These are phyloP conservation scores for Dictyostelium citrinum DNA, from an alignment of 78 protist genomes.

Conservation along the genomic window DNA sequence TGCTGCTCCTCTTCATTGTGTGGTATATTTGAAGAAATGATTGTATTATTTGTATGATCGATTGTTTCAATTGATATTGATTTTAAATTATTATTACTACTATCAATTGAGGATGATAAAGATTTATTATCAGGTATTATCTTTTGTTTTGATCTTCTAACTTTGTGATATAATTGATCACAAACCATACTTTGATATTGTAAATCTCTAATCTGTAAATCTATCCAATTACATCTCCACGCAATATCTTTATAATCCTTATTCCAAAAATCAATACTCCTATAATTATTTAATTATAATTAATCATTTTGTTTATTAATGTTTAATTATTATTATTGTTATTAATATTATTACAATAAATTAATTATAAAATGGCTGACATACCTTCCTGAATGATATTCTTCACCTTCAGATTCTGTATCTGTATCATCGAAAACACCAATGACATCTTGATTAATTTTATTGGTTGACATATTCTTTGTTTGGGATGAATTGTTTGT, in stretches of 20 bases:
- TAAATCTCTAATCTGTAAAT: slow-evolving; percentile 55
- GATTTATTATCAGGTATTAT: not conserved
- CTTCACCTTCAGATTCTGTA: slow-evolving; percentile 32
- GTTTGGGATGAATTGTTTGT: not conserved
- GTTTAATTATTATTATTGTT: not conserved
- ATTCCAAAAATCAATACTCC: slow-evolving; percentile 43
- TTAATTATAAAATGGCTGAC: not conserved
- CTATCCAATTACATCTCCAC: slow-evolving; percentile 70
- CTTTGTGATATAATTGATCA: slow-evolving; percentile 36
- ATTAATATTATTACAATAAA: not conserved
- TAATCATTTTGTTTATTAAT: not conserved
- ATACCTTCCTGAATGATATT: slow-evolving; percentile 23
- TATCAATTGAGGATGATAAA: not conserved
- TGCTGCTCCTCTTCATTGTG: not conserved
- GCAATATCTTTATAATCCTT: slow-evolving; percentile 43
- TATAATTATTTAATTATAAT: not conserved
- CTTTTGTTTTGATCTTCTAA: slow-evolving; percentile 30
- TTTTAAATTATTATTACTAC: not conserved
- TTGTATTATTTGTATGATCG: not conserved
- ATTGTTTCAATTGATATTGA: not conserved
- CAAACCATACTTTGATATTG: slow-evolving; percentile 47
- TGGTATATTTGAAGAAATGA: not conserved
- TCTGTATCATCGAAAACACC: slow-evolving; percentile 20
- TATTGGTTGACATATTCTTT: not conserved
- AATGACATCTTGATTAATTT: not conserved